Evolutionary conservation across 306 rosid genomes (phyloP).

Genomic region (Ormosia semicastrata): DNA sequence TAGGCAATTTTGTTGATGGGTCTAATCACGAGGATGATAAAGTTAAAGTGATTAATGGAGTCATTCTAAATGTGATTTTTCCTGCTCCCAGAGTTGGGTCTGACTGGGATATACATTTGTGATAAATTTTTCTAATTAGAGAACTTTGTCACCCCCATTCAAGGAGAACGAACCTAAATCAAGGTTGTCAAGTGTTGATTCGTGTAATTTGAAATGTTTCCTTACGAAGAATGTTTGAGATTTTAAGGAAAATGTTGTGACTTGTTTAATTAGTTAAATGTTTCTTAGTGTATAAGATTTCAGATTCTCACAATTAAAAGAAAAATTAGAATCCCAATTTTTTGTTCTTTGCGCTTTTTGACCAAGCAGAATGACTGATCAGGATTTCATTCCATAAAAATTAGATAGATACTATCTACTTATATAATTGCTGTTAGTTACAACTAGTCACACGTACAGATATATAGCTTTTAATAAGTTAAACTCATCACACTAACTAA

Average conservation of each 20-base stretch:
- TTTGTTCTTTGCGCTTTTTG: not conserved
- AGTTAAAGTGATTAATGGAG: slow-evolving; percentile 14
- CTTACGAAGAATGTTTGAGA: slow-evolving; percentile 21
- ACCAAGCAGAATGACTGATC: not conserved
- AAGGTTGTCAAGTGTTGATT: not conserved
- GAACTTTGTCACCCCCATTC: not conserved
- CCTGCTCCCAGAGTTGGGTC: not conserved
- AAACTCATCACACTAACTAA: not conserved
- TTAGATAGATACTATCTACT: not conserved
- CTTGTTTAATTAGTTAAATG: not conserved
- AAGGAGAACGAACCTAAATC: not conserved
- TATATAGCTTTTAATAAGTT: not conserved
- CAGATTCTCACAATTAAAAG: not conserved
- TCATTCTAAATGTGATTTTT: slow-evolving; percentile 30
- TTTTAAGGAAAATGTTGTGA: not conserved
- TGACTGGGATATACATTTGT: not conserved
- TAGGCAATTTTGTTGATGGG: slow-evolving; percentile 29
- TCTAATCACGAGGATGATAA: slow-evolving; percentile 22
- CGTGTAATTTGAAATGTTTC: slow-evolving; percentile 8
- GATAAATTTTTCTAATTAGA: not conserved
- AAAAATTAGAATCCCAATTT: not conserved
- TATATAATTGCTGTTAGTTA: not conserved
- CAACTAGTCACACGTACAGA: not conserved
- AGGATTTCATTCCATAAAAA: not conserved
- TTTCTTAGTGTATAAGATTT: slow-evolving; percentile 27